These are phyloP conservation scores for Vigna radiata DNA, from an alignment of 306 rosid species.

Conservation along the genomic window DNA sequence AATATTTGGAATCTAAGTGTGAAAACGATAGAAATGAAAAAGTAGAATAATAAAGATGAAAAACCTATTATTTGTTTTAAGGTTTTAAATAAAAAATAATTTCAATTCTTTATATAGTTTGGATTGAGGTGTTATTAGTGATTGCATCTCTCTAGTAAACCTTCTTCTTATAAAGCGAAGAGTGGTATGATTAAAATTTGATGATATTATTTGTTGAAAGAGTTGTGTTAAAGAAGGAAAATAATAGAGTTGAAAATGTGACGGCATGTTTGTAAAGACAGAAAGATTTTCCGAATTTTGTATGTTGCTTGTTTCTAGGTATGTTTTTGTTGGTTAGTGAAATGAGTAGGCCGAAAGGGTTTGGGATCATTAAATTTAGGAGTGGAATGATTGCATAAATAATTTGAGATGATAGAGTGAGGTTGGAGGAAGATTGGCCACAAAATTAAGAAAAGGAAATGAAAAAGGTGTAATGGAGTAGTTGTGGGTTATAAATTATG, in stretches of 20 bases:
- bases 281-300: neutral
- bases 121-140: too few species aligned
- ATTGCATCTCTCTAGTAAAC: too few species aligned
- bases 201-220: neutral
- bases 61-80: too few species aligned
- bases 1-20: too few species aligned
- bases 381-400: constrained; percentile 35
- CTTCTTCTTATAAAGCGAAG: too few species aligned
- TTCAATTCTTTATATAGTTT: too few species aligned
- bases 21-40: too few species aligned
- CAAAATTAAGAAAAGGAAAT: neutral
- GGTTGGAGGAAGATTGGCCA: constrained; percentile 38
- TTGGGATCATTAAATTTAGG: constrained; percentile 23
- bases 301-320: constrained; percentile 2
- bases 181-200: too few species aligned
- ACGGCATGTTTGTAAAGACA: neutral
- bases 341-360: constrained; percentile 40
- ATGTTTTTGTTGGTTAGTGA: neutral
- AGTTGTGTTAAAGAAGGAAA: neutral
- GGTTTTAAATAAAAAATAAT: too few species aligned
- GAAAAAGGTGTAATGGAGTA: constrained; percentile 24
- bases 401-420: neutral
- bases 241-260: neutral
- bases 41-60: too few species aligned
- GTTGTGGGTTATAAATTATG: constrained; percentile 52